phyloP scores from a whole-genome alignment of 805 yeast species.

The Wickerhamomyces pijperi region DNA sequence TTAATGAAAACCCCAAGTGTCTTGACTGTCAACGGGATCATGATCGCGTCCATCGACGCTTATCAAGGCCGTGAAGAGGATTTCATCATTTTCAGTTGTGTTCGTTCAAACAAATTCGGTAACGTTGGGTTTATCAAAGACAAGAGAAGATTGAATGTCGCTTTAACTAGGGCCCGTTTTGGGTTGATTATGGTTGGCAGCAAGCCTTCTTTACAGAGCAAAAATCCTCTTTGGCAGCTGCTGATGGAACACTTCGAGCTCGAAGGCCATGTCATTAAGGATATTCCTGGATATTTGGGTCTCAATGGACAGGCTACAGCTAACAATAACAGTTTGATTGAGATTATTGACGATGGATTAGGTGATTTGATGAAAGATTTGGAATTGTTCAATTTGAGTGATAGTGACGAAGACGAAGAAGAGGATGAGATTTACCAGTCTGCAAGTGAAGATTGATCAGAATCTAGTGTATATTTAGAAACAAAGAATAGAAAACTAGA shows the following conservation, averaged over 20 bases:
- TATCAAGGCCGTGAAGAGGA: constrained; percentile 86
- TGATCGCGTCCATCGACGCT: constrained; percentile 62
- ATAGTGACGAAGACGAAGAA: neutral
- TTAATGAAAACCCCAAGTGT: constrained; percentile 5
- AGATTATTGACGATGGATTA: neutral
- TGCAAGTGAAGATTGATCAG: too few species aligned
- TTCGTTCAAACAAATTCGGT: constrained; percentile 44
- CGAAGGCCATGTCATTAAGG: neutral
- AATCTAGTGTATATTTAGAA: too few species aligned
- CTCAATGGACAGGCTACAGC: too few species aligned
- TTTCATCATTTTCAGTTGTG: constrained; percentile 64
- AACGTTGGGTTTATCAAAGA: constrained; percentile 57
- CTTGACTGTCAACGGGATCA: constrained; percentile 29
- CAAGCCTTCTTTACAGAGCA: constrained; percentile 32
- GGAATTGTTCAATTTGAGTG: too few species aligned
- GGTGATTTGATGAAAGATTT: too few species aligned
- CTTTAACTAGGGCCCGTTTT: constrained; percentile 57
- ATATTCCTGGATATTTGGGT: neutral
- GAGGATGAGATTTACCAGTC: too few species aligned
- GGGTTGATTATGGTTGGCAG: constrained; percentile 59
- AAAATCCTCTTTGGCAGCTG: constrained; percentile 34
- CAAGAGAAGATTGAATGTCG: constrained; percentile 55
- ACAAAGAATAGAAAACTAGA: too few species aligned
- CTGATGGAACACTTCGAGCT: neutral
- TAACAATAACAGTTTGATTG: neutral